Evolutionary conservation across 257 asterid species (phyloP).

Genomic region (Solanum gracilifrons): DNA sequence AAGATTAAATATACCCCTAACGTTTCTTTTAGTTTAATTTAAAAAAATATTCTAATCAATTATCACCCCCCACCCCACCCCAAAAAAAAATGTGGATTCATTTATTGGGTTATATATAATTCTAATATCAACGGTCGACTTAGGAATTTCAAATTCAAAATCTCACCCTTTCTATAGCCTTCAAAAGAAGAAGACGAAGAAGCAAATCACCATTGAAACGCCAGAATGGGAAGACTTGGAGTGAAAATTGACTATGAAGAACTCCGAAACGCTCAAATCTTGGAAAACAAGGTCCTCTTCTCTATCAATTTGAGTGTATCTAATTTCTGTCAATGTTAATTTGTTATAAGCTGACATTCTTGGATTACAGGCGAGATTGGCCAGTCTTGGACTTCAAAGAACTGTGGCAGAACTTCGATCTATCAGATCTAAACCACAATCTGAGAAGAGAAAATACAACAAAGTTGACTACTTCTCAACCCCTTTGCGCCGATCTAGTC

Average conservation of each 20-base stretch:
- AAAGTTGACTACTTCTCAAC: slow-evolving; percentile 1
- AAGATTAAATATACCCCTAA: too few species aligned
- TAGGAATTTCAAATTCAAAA: neutral
- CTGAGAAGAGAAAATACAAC: neutral
- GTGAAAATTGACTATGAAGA: slow-evolving; percentile 49
- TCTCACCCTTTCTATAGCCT: neutral
- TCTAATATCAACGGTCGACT: neutral
- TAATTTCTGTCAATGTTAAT: neutral
- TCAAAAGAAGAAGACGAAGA: neutral
- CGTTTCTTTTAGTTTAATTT: too few species aligned
- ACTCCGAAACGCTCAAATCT: slow-evolving; percentile 40
- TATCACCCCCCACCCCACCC: too few species aligned
- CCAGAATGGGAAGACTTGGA: slow-evolving; percentile 40
- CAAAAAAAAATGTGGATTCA: too few species aligned
- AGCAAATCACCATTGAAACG: neutral
- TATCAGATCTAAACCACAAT: neutral
- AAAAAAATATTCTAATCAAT: too few species aligned
- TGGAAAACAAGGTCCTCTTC: slow-evolving; percentile 6
- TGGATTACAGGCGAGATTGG: neutral
- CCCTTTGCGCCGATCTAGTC: slow-evolving; percentile 9
- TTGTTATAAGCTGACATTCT: neutral
- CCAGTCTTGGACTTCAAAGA: neutral
- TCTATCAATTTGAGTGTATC: neutral
- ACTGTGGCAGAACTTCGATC: neutral
- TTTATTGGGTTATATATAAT: too few species aligned